Base-by-base conservation (phyloP, 768 basidiomycete species). In the Leccinum pellstonianum region DNA sequence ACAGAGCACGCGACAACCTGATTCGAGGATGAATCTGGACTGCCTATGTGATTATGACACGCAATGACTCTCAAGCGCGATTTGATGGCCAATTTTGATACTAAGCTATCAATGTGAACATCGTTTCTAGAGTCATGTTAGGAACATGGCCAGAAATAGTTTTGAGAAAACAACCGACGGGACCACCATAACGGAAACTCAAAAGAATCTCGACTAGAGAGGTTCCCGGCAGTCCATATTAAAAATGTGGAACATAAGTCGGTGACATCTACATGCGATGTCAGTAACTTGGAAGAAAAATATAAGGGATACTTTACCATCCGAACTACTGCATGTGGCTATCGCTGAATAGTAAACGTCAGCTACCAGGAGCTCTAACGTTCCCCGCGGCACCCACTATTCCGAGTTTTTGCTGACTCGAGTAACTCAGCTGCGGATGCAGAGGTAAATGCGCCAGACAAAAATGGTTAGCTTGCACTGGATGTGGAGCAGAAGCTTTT, bases 1-100 rank as follows among this genome's bases (percentile, higher is more conserved):
- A 76, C 69, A 23, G 77, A 69, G n/a, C 74, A 73, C 41, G 83
- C 68, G 47, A 81, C 65, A n/a, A 81, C 71, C 58, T 79, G 76
- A 41, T 69, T 59, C 12, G 58, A 29, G 66, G 56, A 60, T 33
- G 62, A 55, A 54, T 69, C 67, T n/a, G 58, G 61, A 27, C 52
- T 57, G 23, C 69, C 60, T 46, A 23, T 50, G 25, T 47, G 58
- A 48, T 38, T 31, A 33, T 61, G 49, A 29, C 65, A 71, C 48
- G 60, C 57, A 46, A 52, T 52, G 19, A 64, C 58, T 31, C 35
- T 69, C 60, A 70, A 59, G 47, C 27, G 46, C 60, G 68, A 69
- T 41, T 55, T 43, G 41, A 38, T 15, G 38, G 62, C 48, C 43
- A 71, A 58, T 35, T 64, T 65, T 25, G 56, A 56, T 35, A 56